These are phyloP conservation scores for Sherardia arvensis DNA, from an alignment of 257 asterid species.

Conservation along the genomic window DNA sequence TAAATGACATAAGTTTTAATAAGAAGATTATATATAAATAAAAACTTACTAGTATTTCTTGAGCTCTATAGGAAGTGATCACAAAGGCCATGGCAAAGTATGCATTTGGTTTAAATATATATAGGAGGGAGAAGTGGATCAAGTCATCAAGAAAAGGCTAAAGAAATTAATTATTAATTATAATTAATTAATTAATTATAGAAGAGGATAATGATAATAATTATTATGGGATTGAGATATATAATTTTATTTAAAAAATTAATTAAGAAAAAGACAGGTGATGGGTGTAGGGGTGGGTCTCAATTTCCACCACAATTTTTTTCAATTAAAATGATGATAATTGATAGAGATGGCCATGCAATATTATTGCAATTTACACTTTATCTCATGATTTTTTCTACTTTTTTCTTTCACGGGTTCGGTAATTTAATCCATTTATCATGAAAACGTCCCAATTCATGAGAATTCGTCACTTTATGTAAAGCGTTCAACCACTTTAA, in stretches of 20 bases:
- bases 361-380: neutral
- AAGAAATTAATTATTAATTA: neutral
- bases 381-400: neutral
- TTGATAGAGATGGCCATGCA: slow-evolving; percentile 11
- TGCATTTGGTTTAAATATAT: slow-evolving; percentile 22
- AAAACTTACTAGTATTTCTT: neutral
- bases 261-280: slow-evolving; percentile 19
- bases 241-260: slow-evolving; percentile 11
- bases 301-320: slow-evolving; percentile 4
- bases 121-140: slow-evolving; percentile 11
- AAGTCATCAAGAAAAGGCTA: neutral
- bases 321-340: slow-evolving; percentile 11
- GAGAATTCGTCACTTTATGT: slow-evolving; percentile 29
- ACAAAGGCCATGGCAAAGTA: slow-evolving; percentile 10
- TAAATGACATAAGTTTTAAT: too few species aligned
- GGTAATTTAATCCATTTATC: slow-evolving; percentile 18
- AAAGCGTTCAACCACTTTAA: slow-evolving; percentile 32
- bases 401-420: slow-evolving; percentile 27
- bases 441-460: slow-evolving; percentile 25
- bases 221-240: slow-evolving; percentile 9
- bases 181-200: too few species aligned
- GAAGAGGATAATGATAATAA: neutral
- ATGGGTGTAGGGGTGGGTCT: slow-evolving; percentile 8
- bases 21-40: too few species aligned
- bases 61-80: slow-evolving; percentile 1